These are phyloP conservation scores for Phialophora tarda DNA, from an alignment of 2,329 filamentous ascomycete species.

Conservation along the genomic window DNA sequence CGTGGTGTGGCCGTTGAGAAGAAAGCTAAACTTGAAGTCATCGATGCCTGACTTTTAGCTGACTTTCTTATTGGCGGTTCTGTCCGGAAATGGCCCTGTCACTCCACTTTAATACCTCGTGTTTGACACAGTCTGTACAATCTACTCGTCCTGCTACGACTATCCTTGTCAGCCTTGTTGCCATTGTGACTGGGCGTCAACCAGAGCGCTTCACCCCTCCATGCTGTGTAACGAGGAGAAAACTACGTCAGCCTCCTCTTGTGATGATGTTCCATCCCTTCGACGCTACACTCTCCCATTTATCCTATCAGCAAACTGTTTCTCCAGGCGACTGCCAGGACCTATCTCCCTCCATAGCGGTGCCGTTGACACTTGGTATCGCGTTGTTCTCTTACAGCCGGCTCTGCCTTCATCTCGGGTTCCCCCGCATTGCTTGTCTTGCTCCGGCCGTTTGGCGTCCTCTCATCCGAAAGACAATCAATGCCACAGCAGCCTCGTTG, in stretches of 20 bases:
- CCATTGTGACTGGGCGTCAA: not conserved
- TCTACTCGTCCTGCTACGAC: not conserved
- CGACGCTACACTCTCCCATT: not conserved
- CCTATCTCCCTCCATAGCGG: not conserved
- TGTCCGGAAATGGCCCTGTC: not conserved
- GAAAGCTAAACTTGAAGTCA: not conserved
- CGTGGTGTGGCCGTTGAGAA: not conserved
- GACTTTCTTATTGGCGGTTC: not conserved
- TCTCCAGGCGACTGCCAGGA: not conserved
- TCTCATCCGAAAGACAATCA: no score
- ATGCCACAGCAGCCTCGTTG: no score
- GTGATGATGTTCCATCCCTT: not conserved
- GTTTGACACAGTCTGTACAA: not conserved
- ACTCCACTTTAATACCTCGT: not conserved
- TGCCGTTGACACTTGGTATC: not conserved
- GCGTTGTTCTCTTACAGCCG: not conserved
- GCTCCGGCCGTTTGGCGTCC: no score
- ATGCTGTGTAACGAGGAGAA: constrained; percentile 1
- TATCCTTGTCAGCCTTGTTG: not conserved
- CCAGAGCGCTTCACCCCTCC: not conserved
- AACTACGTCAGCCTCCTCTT: not conserved
- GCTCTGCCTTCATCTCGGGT: not conserved
- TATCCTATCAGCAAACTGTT: not conserved
- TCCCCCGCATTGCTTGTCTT: not conserved
- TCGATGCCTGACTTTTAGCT: not conserved